Conservation (phyloP, 345 rosid genomes). For the Cardiospermum halicacabum region DNA sequence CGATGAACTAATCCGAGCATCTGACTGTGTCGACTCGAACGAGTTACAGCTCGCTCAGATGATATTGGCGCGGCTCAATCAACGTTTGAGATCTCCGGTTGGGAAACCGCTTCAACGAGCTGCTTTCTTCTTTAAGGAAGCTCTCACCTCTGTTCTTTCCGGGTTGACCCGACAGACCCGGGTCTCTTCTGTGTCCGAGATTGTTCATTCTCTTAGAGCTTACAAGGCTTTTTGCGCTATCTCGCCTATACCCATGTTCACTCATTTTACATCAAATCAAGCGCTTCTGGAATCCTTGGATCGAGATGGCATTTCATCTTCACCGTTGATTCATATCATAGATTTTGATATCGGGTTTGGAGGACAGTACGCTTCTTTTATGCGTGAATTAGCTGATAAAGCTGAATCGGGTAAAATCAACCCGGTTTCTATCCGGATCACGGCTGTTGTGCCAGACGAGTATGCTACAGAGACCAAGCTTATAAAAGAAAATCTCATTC, state of each 20-base stretch:
- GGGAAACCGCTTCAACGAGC: constrained; percentile 87
- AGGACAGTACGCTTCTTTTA: constrained; percentile 83
- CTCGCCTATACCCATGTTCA: constrained; percentile 89
- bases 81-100: constrained; percentile 46
- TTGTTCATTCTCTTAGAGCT: constrained; percentile 66
- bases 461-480: constrained; percentile 58
- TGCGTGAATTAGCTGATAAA: constrained; percentile 71
- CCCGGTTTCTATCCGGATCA: constrained; percentile 55
- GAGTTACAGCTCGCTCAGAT: constrained; percentile 70
- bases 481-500: constrained; percentile 66
- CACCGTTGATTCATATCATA: constrained; percentile 64
- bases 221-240: constrained; percentile 64
- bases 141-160: constrained; percentile 52
- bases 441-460: constrained; percentile 79
- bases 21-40: constrained; percentile 76
- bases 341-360: constrained; percentile 95
- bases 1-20: constrained; percentile 75
- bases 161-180: constrained; percentile 37
- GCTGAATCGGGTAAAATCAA: constrained; percentile 23
- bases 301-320: constrained; percentile 22
- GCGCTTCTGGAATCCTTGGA: constrained; percentile 71
- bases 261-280: constrained; percentile 83
- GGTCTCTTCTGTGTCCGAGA: constrained; percentile 60
- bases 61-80: constrained; percentile 74
- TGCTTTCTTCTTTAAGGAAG: constrained; percentile 88